Evolutionary conservation across 495 filamentous ascomycete species (phyloP), one percentile per base, ranked within the genome.

Genomic region (Neurospora discreta): DNA sequence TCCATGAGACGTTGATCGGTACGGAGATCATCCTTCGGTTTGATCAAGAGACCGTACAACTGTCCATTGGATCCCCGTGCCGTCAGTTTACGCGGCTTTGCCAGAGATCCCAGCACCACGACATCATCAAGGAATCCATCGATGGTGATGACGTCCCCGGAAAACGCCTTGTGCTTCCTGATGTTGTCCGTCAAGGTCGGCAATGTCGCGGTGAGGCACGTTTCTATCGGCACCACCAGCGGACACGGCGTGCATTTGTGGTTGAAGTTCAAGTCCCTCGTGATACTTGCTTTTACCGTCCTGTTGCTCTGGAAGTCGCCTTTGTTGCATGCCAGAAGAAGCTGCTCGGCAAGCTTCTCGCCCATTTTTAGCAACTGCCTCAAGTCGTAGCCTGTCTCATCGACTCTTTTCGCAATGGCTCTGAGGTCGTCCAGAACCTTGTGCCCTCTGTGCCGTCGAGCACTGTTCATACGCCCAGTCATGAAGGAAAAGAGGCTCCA

Each of bases 1-100:
- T 98, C 96, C 96, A 99, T 98, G 26, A 99, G 88, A 67, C 95
- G 92, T 76, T 97, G 94, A 74, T 99, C 95, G 75, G 97, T 98
- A 8, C 95, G 91, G 6, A 99, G 86, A 80, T 99, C 96, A 77
- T 98, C 95, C 79, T 98, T 98, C 6, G 95, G 95, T 76, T 99
- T 99, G 84, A 96, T 95, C 67, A 99, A 86, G 18, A 98, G 88
- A 38, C 91, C 90, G 77, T 99, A 99, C 7, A 87, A 84, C 69
- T 90, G 89, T 15, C 95, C 95, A 80, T 99, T 93, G 0, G 92
- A 94, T 7, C 94, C 95, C 52, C 90, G 87, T 39, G 95, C 92
- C 39, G 89, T 93, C 74, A 99, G 90, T 77, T 93, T 97, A 69
- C 95, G 89, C 16, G 96, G 95, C 75, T 94, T 92, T 73, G 97